Evolutionary conservation across 495 filamentous ascomycete genomes (phyloP).

Genomic region (Podospora fimiseda): DNA sequence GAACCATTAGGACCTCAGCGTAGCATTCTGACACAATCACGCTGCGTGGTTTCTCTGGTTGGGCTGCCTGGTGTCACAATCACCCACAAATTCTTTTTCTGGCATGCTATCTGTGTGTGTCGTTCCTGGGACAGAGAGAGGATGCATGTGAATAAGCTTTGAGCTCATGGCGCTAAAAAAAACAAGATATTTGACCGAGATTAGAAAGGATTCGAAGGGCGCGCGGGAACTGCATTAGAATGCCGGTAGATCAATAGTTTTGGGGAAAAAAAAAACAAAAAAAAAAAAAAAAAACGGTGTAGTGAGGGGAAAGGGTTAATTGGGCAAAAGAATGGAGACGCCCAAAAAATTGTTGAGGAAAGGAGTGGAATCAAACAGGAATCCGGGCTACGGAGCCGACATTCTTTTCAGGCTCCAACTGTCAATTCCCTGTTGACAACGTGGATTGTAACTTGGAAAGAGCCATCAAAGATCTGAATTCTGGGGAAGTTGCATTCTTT

Average conservation of each 20-base stretch:
- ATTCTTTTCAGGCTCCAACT: too few species aligned
- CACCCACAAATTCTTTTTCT: not conserved
- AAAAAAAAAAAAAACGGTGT: not conserved
- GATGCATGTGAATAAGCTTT: not conserved
- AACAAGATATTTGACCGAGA: not conserved
- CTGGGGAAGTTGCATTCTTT: conserved; percentile 3
- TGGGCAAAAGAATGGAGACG: not conserved
- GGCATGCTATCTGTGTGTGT: not conserved
- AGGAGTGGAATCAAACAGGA: not conserved
- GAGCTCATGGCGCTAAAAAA: not conserved
- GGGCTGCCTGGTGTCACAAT: not conserved
- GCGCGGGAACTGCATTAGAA: not conserved
- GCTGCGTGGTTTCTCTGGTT: not conserved
- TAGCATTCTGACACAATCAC: not conserved
- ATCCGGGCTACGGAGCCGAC: too few species aligned
- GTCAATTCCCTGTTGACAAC: not conserved
- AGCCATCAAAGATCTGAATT: not conserved
- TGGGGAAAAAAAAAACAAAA: too few species aligned
- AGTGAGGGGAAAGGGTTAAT: not conserved
- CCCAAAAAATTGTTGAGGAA: not conserved
- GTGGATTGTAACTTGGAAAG: not conserved
- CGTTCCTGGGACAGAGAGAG: not conserved
- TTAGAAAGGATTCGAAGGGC: not conserved
- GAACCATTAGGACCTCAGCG: not conserved
- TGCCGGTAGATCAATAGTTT: too few species aligned